Conservation (phyloP, 1,284 basidiomycete genomes). For the Cryptococcus deneoformans region DNA sequence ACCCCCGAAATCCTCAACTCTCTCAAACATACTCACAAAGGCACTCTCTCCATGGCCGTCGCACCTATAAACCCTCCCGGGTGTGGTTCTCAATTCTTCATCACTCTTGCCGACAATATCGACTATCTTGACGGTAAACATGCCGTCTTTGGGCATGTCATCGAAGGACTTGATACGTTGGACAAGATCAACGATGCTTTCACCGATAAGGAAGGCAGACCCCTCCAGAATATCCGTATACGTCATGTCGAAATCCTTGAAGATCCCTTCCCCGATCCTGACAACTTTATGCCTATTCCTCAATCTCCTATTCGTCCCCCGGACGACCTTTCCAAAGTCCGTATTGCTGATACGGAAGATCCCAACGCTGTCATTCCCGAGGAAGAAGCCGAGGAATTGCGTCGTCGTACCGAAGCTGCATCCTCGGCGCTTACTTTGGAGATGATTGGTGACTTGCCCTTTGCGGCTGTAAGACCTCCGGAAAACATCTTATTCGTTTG, state of each 20-base stretch:
- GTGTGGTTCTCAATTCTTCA: slow-evolving; percentile 94
- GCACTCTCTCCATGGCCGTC: slow-evolving; percentile 94
- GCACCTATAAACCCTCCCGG: slow-evolving; percentile 69
- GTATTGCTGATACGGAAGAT: slow-evolving; percentile 90
- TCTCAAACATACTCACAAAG: slow-evolving; percentile 79
- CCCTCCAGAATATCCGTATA: slow-evolving; percentile 90
- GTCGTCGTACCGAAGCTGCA: slow-evolving; percentile 78
- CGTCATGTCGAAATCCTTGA: slow-evolving; percentile 90
- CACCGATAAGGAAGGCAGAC: slow-evolving; percentile 80
- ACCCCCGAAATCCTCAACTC: slow-evolving; percentile 70
- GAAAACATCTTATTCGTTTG: slow-evolving; percentile 99
- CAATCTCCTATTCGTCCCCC: slow-evolving; percentile 74
- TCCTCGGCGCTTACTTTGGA: slow-evolving; percentile 95
- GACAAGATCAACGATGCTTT: slow-evolving; percentile 92
- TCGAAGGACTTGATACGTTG: slow-evolving; percentile 89
- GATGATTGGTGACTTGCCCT: slow-evolving; percentile 98
- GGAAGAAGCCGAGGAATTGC: slow-evolving; percentile 73
- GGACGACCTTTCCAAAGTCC: slow-evolving; percentile 61
- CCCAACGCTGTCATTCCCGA: slow-evolving; percentile 61
- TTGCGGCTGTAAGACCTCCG: slow-evolving; percentile 95
- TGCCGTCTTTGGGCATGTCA: slow-evolving; percentile 90
- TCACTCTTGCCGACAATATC: slow-evolving; percentile 85
- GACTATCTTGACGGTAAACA: slow-evolving; percentile 97
- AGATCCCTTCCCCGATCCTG: slow-evolving; percentile 90
- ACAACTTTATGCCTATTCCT: slow-evolving; percentile 66